Conservation (phyloP, 192 early-diverging fungal species). For the Chytriomyces sp. region DNA sequence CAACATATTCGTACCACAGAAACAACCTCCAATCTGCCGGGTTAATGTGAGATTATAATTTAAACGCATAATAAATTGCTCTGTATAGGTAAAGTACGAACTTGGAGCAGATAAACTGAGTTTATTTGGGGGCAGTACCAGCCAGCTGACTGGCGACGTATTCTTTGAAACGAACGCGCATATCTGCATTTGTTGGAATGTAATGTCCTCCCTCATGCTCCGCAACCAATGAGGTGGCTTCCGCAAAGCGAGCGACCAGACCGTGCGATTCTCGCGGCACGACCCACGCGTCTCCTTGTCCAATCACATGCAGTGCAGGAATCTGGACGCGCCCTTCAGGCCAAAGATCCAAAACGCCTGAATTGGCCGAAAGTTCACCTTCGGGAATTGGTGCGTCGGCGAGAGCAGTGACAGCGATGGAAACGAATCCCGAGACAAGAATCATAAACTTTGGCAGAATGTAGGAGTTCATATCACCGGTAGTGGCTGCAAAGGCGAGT, state of each 20-base stretch:
- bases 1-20: neutral
- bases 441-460: slow-evolving; percentile 36
- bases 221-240: neutral
- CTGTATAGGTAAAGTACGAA: neutral
- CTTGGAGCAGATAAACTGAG: neutral
- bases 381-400: neutral
- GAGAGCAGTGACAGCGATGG: slow-evolving; percentile 22
- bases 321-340: neutral
- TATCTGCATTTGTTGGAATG: slow-evolving; percentile 40
- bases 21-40: slow-evolving; percentile 13
- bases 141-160: slow-evolving; percentile 4
- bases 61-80: neutral
- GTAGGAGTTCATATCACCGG: neutral
- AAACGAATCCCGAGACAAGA: slow-evolving; percentile 39
- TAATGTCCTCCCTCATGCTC: slow-evolving; percentile 36
- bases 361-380: neutral
- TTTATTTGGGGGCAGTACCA: neutral
- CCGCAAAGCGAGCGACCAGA: neutral
- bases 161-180: slow-evolving; percentile 34
- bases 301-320: slow-evolving; percentile 44
- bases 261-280: slow-evolving; percentile 32
- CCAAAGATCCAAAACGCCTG: slow-evolving; percentile 2
- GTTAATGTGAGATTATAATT: slow-evolving; percentile 9
- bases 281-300: slow-evolving; percentile 25
- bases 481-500: slow-evolving; percentile 12